Percentiles rank a stretch among this genome's conserved stretches.
These are phyloP conservation scores for Ceratocystis harringtonii DNA, from an alignment of 2,329 filamentous ascomycete genomes.

Conservation along the genomic window DNA sequence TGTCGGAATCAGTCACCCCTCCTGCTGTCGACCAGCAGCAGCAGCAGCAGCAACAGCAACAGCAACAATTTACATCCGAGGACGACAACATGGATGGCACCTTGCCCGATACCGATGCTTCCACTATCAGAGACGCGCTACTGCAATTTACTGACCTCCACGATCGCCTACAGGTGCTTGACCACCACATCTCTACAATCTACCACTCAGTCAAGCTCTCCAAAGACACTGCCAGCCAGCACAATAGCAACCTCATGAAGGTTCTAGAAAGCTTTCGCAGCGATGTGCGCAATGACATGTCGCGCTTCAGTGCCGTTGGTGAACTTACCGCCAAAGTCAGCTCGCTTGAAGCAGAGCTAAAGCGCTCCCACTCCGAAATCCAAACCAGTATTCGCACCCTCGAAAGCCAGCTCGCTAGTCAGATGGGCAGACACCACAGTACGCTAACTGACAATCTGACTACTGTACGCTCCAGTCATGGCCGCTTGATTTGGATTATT, in stretches of 20 bases:
- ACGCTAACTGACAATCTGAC: slow-evolving; percentile 35
- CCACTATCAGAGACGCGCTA: slow-evolving; percentile 34
- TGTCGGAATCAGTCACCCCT: slow-evolving; percentile 36
- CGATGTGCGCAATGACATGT: slow-evolving; percentile 33
- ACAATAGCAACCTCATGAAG: slow-evolving; percentile 34
- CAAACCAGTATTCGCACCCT: slow-evolving; percentile 34
- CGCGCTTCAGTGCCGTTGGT: slow-evolving; percentile 30
- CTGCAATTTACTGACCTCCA: slow-evolving; percentile 72
- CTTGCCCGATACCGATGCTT: slow-evolving; percentile 34
- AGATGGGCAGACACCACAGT: slow-evolving; percentile 36
- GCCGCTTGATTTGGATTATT: slow-evolving; percentile 49
- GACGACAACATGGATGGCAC: slow-evolving; percentile 26
- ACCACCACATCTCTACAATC: slow-evolving; percentile 51
- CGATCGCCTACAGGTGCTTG: slow-evolving; percentile 61
- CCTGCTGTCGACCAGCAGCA: slow-evolving; percentile 19
- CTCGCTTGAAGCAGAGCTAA: slow-evolving; percentile 43
- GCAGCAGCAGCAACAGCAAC: slow-evolving; percentile 12
- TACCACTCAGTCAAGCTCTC: slow-evolving; percentile 41
- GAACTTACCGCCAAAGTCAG: slow-evolving; percentile 32
- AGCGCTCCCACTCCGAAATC: slow-evolving; percentile 41
- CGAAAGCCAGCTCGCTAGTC: slow-evolving; percentile 39
- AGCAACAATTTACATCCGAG: slow-evolving; percentile 16
- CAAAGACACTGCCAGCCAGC: slow-evolving; percentile 37
- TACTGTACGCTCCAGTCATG: slow-evolving; percentile 35
- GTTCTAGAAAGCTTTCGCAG: slow-evolving; percentile 32